phyloP scores from a whole-genome alignment of 2,329 filamentous ascomycete species.

The Pseudogymnoascus sp. region DNA sequence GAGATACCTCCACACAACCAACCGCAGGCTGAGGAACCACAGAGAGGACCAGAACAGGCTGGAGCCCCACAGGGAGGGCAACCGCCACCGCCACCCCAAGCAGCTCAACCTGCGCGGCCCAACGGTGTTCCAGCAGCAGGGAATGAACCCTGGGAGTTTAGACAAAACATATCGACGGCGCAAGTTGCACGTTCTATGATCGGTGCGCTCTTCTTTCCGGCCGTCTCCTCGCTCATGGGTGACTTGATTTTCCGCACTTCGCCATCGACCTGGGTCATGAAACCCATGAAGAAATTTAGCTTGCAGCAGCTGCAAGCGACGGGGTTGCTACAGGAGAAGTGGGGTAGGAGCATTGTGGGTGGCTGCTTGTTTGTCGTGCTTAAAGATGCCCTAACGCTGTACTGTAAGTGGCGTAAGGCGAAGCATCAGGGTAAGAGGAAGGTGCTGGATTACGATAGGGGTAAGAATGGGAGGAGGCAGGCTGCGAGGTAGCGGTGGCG shows the following conservation, averaged over 20 bases:
- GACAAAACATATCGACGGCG: slow-evolving; percentile 38
- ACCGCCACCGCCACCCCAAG: neutral
- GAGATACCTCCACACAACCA: neutral
- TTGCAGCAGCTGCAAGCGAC: slow-evolving; percentile 37
- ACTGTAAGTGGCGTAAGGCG: slow-evolving; percentile 56
- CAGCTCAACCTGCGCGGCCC: neutral
- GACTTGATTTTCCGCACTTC: slow-evolving; percentile 63
- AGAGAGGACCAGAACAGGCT: neutral
- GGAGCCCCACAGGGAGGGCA: neutral
- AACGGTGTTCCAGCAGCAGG: neutral
- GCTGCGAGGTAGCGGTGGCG: neutral
- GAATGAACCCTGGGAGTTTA: slow-evolving; percentile 17
- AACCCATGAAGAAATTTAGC: slow-evolving; percentile 25
- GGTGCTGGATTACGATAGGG: slow-evolving; percentile 31
- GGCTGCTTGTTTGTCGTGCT: slow-evolving; percentile 83
- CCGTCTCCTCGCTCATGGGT: slow-evolving; percentile 71
- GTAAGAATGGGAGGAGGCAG: slow-evolving; percentile 5
- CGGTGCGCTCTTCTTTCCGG: slow-evolving; percentile 71
- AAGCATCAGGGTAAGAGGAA: slow-evolving; percentile 47
- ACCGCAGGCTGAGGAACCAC: neutral
- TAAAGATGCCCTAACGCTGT: slow-evolving; percentile 59
- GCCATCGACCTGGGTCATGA: slow-evolving; percentile 59
- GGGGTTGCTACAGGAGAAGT: slow-evolving; percentile 71
- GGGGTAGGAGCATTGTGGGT: slow-evolving; percentile 83
- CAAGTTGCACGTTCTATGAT: slow-evolving; percentile 53